Evolutionary conservation across 352 stramenopile genomes (phyloP), one percentile per base, ranked within the genome.

Genomic region (Globisporangium iwayamae): DNA sequence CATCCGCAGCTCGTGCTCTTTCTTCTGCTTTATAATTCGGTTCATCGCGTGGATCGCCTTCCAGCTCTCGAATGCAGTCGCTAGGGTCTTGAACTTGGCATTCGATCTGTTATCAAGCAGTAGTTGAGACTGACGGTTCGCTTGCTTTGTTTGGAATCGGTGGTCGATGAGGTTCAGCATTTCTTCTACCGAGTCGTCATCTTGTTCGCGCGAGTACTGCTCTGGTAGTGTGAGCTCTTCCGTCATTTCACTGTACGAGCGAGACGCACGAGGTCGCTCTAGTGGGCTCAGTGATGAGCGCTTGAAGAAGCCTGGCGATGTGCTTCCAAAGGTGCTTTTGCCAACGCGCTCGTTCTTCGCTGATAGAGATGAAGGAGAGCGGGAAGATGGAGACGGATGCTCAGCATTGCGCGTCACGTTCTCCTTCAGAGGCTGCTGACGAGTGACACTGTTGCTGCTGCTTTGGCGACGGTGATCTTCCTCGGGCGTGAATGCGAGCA

Each of bases 51-150:
- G 67, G 14, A 73, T 62, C 9, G 73, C 75, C 45, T 66, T 75
- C 79, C 76, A 89, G 52, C 77, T 68, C 56, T 87, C 72, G 18
- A 86, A 80, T 7, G 56, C 65, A 4, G 61, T 76, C 20, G 70
- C 71, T 3, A 90, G 55, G n/a, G 75, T 45, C 41, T 76, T 64
- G 0, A 74, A 68, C 7, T 68, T 20, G 7, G 56, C 56, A n/a
- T 41, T 14, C 14, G 32, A 38, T 8, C 32, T 56, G 51, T n/a
- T 28, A 9, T 7, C 11, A 28, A 11, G n/a, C 45, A 28, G 51
- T 1, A 16, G 14, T 41, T 14, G 22, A 47, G 14, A 47, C 36
- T 51, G 11, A 30, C 7, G 28, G 18, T 25, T 22, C 38, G 8
- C 3, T 4, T 4, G 13, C 14, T 25, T n/a, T 7, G 38, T 3